Evolutionary conservation across 139 green algal species (phyloP).

Genomic region (Ettlia oleoabundans): DNA sequence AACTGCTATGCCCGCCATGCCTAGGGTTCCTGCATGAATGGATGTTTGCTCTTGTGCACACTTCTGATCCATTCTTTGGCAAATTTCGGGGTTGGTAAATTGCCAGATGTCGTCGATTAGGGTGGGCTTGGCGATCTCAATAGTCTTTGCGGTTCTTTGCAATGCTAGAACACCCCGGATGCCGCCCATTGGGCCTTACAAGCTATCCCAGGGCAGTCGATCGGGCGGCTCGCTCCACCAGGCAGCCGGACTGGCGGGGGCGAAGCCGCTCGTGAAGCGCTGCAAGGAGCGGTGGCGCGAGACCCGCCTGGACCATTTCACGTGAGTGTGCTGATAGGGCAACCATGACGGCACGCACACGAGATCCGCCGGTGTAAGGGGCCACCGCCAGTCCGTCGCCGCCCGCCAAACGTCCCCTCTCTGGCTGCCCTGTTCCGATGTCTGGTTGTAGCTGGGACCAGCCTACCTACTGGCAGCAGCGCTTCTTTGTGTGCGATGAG

Average conservation of each 20-base stretch:
- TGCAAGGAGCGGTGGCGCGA: conserved; percentile 12
- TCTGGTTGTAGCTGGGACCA: conserved; percentile 17
- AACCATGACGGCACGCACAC: no score
- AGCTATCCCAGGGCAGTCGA: background rate
- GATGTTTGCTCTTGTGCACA: background rate
- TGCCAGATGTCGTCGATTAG: background rate
- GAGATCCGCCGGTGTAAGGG: no score
- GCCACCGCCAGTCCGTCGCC: background rate
- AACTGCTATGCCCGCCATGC: no score
- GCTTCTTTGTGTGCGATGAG: conserved; percentile 82
- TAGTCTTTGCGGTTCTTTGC: background rate
- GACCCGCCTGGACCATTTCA: conserved; percentile 46
- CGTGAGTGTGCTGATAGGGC: no score
- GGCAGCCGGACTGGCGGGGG: background rate
- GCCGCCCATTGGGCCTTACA: background rate
- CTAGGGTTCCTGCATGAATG: no score
- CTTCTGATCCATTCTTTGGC: background rate
- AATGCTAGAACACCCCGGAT: background rate
- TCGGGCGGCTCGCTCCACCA: no score
- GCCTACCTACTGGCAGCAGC: conserved; percentile 68
- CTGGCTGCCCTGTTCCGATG: no score
- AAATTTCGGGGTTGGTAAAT: background rate
- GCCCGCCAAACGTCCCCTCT: background rate
- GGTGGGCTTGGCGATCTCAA: background rate
- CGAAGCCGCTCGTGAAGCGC: background rate